Conservation (phyloP, 305 asterid species). For the Ilex paraguariensis region DNA sequence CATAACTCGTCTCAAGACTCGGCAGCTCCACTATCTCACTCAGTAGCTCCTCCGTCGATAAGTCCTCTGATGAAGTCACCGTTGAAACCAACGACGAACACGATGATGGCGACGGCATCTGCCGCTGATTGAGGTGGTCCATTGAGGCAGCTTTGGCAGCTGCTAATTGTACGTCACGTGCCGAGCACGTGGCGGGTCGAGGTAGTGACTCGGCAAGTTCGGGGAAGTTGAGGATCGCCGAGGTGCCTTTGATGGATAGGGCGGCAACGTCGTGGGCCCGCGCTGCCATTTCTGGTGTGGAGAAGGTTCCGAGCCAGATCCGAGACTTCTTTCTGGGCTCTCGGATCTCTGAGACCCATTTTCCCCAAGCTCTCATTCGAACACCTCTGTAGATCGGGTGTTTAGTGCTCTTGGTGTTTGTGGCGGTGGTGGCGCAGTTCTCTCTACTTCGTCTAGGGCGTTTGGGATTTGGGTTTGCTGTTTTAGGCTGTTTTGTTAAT, state of each 20-base stretch:
- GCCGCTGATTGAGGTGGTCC: conserved; percentile 23
- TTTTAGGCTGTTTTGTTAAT: too few relatives aligned
- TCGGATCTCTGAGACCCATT: conserved; percentile 63
- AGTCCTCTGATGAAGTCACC: conserved; percentile 4
- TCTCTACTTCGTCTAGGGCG: background rate
- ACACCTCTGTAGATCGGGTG: conserved; percentile 39
- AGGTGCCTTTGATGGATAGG: conserved; percentile 35
- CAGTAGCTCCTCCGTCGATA: conserved; percentile 32
- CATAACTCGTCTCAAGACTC: conserved; percentile 41
- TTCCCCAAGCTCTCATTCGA: conserved; percentile 59
- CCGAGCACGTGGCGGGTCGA: conserved; percentile 43
- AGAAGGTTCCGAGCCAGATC: conserved; percentile 63
- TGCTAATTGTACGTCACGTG: conserved; percentile 55
- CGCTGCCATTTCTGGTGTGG: conserved; percentile 62
- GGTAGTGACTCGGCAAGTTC: conserved; percentile 34
- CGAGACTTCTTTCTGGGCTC: conserved; percentile 59
- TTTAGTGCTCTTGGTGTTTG: background rate
- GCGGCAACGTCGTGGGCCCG: conserved; percentile 67
- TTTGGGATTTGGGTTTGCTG: background rate
- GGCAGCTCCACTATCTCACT: conserved; percentile 77
- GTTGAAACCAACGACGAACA: conserved; percentile 9
- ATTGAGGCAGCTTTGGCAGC: conserved; percentile 51
- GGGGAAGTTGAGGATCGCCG: conserved; percentile 51
- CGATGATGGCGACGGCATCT: background rate
- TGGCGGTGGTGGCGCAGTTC: too few relatives aligned